phyloP scores from a whole-genome alignment of 306 rosid species.

The Delonix regia region DNA sequence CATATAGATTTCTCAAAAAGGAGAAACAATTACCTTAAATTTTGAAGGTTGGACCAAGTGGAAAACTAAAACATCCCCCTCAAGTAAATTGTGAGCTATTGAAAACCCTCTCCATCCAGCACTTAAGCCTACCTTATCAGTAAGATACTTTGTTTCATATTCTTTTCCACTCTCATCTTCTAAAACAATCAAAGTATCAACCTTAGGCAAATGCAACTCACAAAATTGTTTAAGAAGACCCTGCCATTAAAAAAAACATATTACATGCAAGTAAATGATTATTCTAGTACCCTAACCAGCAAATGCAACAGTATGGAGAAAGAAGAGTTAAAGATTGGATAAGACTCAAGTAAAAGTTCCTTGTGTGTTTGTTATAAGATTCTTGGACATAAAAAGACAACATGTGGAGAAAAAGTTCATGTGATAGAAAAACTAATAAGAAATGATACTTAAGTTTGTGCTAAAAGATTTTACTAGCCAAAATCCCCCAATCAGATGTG shows the following conservation, averaged over 20 bases:
- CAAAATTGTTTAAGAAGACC: slow-evolving; percentile 55
- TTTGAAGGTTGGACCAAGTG: slow-evolving; percentile 44
- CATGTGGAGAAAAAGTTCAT: not conserved
- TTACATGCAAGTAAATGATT: not conserved
- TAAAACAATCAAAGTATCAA: slow-evolving; percentile 42
- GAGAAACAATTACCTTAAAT: slow-evolving; percentile 49
- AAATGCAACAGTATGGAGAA: not conserved
- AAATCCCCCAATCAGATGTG: slow-evolving; percentile 57
- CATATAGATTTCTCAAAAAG: not conserved
- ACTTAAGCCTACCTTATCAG: slow-evolving; percentile 48
- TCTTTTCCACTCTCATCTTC: slow-evolving; percentile 53
- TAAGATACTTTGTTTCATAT: slow-evolving; percentile 43
- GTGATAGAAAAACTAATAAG: too few relatives aligned
- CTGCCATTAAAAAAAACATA: slow-evolving; percentile 40
- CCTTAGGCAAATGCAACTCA: slow-evolving; percentile 46
- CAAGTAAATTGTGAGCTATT: slow-evolving; percentile 40
- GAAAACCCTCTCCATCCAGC: slow-evolving; percentile 63
- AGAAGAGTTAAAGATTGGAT: too few relatives aligned
- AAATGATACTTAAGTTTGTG: not conserved
- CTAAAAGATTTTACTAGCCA: slow-evolving; percentile 52
- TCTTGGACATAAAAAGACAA: not conserved
- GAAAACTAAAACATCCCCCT: slow-evolving; percentile 51
- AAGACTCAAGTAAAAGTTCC: too few relatives aligned
- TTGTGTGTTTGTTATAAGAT: too few relatives aligned
- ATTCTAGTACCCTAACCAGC: not conserved